Percentiles rank a stretch among this genome's conserved stretches.
These are phyloP conservation scores for Xylaria sp. DNA, from an alignment of 2,329 filamentous ascomycete genomes.

Conservation along the genomic window DNA sequence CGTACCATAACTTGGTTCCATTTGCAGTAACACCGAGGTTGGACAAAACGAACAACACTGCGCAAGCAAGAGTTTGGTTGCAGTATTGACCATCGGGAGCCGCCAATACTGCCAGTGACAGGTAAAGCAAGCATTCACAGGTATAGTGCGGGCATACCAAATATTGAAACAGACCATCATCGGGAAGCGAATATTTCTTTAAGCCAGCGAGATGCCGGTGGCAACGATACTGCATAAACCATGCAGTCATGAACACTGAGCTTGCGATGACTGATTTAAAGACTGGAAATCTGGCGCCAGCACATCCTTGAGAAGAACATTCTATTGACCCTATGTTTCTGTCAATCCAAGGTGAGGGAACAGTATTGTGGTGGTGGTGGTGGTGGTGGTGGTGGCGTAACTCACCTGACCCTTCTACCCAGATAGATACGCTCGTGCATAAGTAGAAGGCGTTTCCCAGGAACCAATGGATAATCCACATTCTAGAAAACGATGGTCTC, in stretches of 20 bases:
- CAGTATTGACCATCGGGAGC: constrained; percentile 73
- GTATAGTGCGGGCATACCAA: constrained; percentile 92
- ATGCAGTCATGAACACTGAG: constrained; percentile 75
- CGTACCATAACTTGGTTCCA: constrained; percentile 84
- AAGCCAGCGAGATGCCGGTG: constrained; percentile 76
- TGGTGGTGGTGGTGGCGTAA: constrained; percentile 31
- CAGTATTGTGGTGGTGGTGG: background rate
- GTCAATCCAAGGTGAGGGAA: constrained; percentile 37
- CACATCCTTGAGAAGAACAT: constrained; percentile 39
- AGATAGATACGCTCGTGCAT: constrained; percentile 77
- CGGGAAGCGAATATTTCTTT: constrained; percentile 85
- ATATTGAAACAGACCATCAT: constrained; percentile 75
- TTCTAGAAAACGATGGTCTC: constrained; percentile 76
- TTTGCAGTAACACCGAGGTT: constrained; percentile 86
- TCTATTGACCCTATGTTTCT: constrained; percentile 50
- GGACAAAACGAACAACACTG: constrained; percentile 75
- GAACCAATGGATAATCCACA: constrained; percentile 88
- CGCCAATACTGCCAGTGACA: constrained; percentile 77
- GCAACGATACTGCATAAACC: constrained; percentile 77
- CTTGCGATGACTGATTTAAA: constrained; percentile 66
- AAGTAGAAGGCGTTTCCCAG: constrained; percentile 83
- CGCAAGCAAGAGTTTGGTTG: constrained; percentile 79
- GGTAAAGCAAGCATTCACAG: constrained; percentile 86
- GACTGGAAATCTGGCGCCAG: constrained; percentile 49
- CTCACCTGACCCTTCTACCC: constrained; percentile 84